Evolutionary conservation across 2,329 filamentous ascomycete genomes (phyloP), one percentile per base, ranked within the genome.

Genomic region (Penicillium frequentans): DNA sequence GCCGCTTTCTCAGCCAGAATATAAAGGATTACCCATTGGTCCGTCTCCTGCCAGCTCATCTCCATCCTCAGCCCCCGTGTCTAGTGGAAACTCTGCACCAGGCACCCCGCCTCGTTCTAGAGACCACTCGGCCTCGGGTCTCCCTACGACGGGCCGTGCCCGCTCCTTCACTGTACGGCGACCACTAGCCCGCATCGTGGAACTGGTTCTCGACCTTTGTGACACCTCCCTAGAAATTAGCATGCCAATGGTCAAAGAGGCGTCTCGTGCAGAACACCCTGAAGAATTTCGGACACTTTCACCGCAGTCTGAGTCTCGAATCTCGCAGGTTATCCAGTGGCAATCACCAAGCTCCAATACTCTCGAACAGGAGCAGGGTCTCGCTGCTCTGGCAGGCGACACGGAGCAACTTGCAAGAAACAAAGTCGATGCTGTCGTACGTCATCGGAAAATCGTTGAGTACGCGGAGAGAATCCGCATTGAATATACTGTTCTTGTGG

Each of bases 171-270:
- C 93, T 52, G 86, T 98, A 51, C 87, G 95, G 57, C 84, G 95
- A 58, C 95, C 95, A 0, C 84, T 97, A 64, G 90, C 92, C 50
- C 87, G 96, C 50, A 97, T 99, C 58, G 93, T 99, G 13, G 96
- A 99, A 75, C 81, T 99, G 37, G 84, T 99, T 24, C 85, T 99
- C 49, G 95, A 99, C 75, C 84, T 99, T 19, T 98, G 95, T 70
- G 95, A 99, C 72, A 99, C 95, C 1, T 89, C 95, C 5, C 83
- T 97, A 47, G 96, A 99, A 73, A 93, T 99, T 69, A 98, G 89
- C 76, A 93, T 91, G 4, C 93, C 95, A 6, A 89, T 93, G 6
- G 90, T 99, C 76, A 98, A 96, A 69, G 93, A 98, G 64, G 57
- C 64, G 5, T 82, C 86, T 3, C 84, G 87, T 9, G 81, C 85